Conservation (phyloP, 208 protist species). For the Herpetomonas tarakana region DNA sequence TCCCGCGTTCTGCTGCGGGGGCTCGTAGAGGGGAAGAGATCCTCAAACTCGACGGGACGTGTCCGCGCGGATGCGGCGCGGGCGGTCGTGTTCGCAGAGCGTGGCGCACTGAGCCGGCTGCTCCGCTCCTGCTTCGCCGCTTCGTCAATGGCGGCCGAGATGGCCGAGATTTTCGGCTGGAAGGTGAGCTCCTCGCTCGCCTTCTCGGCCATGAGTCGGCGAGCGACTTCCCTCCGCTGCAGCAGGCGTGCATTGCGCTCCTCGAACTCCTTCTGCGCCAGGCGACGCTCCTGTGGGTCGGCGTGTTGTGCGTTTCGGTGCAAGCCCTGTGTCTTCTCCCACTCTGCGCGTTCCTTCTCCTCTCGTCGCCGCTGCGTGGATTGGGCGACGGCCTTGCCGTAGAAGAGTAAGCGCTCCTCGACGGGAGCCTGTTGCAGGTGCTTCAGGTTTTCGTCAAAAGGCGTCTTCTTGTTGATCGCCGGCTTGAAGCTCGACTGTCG, state of each 20-base stretch:
- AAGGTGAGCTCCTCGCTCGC: constrained; percentile 36
- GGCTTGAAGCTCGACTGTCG: constrained; percentile 50
- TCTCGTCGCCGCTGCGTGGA: constrained; percentile 28
- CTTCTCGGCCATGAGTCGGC: constrained; percentile 15
- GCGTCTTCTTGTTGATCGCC: constrained; percentile 32
- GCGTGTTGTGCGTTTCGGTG: background rate
- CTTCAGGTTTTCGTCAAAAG: constrained; percentile 8
- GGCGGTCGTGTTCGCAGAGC: background rate
- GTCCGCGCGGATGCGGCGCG: background rate
- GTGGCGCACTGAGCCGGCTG: background rate
- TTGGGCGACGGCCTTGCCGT: constrained; percentile 47
- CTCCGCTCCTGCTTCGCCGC: background rate
- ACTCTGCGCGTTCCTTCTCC: constrained; percentile 23
- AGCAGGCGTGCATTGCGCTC: constrained; percentile 37
- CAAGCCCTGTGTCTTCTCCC: constrained; percentile 6
- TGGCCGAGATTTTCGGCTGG: constrained; percentile 55
- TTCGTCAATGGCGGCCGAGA: constrained; percentile 58
- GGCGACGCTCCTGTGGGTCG: constrained; percentile 12
- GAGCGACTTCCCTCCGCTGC: constrained; percentile 30
- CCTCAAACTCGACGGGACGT: background rate
- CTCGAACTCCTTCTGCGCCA: constrained; percentile 34
- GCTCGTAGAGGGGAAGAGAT: background rate
- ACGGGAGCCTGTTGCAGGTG: constrained; percentile 39
- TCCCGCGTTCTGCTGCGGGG: background rate
- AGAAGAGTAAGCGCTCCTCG: constrained; percentile 73